Percentiles rank a stretch among this genome's conserved stretches.
phyloP scores from a whole-genome alignment of 2,329 filamentous ascomycete species.

The Ramularia collo-cygni region DNA sequence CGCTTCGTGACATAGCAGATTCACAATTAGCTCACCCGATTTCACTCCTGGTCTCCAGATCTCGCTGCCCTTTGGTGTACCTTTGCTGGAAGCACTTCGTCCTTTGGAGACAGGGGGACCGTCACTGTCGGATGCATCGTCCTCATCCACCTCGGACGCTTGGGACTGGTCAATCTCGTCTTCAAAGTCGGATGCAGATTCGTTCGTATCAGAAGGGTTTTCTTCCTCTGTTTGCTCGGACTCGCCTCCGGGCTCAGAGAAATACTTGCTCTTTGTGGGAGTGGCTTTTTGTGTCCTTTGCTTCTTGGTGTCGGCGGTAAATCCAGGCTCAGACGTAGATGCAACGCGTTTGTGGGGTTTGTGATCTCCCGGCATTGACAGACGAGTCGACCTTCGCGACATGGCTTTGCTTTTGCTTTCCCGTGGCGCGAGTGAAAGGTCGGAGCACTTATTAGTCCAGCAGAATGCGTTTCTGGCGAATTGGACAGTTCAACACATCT shows the following conservation, averaged over 20 bases:
- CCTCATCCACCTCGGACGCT: conserved; percentile 23
- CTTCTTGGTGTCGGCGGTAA: conserved; percentile 13
- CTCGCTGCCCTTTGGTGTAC: conserved; percentile 32
- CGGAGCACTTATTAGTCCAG: no score
- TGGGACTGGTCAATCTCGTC: conserved; percentile 34
- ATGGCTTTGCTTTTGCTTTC: conserved; percentile 8
- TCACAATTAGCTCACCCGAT: conserved; percentile 28
- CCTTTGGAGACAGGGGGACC: conserved; percentile 19
- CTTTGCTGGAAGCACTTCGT: conserved; percentile 8
- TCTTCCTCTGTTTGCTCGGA: conserved; percentile 31
- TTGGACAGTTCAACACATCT: no score
- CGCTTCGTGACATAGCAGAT: no score
- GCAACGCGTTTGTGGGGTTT: conserved; percentile 25
- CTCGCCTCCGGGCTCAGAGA: conserved; percentile 24
- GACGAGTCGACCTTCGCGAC: conserved; percentile 23
- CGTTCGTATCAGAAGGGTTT: conserved; percentile 12
- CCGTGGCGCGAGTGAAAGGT: neutral
- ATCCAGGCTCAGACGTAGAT: conserved; percentile 13
- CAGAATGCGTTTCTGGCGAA: no score
- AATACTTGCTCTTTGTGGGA: conserved; percentile 47
- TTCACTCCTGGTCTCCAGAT: conserved; percentile 52
- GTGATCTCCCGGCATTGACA: conserved; percentile 9
- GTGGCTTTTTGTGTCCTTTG: conserved; percentile 27
- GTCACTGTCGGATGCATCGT: conserved; percentile 30
- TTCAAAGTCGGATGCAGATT: conserved; percentile 29